Percentiles rank a stretch among this genome's conserved stretches.
Evolutionary conservation across 2,329 filamentous ascomycete genomes (phyloP).

Genomic region (Botrytis medusae): DNA sequence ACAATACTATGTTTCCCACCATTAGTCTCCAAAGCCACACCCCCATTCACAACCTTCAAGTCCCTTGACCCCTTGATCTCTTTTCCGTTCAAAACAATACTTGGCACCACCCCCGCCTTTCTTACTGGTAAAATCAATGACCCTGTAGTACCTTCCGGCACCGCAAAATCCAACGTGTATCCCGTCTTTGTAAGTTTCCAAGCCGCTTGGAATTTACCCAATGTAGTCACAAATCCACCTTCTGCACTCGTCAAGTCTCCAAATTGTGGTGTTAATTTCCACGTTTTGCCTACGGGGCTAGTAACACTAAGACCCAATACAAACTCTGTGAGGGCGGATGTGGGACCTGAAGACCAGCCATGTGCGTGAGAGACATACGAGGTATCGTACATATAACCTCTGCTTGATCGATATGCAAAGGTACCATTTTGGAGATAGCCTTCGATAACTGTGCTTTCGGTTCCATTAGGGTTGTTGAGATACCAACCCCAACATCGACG

Average conservation of each 20-base stretch:
- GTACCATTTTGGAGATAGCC: slow-evolving; percentile 56
- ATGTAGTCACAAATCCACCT: slow-evolving; percentile 43
- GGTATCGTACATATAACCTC: slow-evolving; percentile 49
- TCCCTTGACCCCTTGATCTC: not conserved
- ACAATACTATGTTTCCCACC: slow-evolving; percentile 18
- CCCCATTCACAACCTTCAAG: slow-evolving; percentile 6
- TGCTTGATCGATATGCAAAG: slow-evolving; percentile 55
- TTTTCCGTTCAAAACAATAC: slow-evolving; percentile 24
- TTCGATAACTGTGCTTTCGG: slow-evolving; percentile 57
- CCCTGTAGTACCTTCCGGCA: slow-evolving; percentile 26
- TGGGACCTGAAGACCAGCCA: slow-evolving; percentile 51
- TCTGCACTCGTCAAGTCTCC: slow-evolving; percentile 43
- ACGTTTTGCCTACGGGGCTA: slow-evolving; percentile 40
- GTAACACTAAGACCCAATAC: slow-evolving; percentile 46
- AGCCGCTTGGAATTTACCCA: slow-evolving; percentile 43
- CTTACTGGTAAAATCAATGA: slow-evolving; percentile 22
- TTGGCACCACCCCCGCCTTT: slow-evolving; percentile 18
- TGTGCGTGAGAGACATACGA: slow-evolving; percentile 49
- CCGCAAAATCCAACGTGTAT: slow-evolving; percentile 25
- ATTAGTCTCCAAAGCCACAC: not conserved
- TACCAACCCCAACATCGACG: slow-evolving; percentile 63
- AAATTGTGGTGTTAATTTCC: slow-evolving; percentile 44
- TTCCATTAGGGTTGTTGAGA: slow-evolving; percentile 55
- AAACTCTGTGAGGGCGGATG: slow-evolving; percentile 46
- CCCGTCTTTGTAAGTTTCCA: slow-evolving; percentile 31